These are phyloP conservation scores for Coemansia nantahalensis DNA, from an alignment of 192 early-diverging fungal genomes.

Conservation along the genomic window DNA sequence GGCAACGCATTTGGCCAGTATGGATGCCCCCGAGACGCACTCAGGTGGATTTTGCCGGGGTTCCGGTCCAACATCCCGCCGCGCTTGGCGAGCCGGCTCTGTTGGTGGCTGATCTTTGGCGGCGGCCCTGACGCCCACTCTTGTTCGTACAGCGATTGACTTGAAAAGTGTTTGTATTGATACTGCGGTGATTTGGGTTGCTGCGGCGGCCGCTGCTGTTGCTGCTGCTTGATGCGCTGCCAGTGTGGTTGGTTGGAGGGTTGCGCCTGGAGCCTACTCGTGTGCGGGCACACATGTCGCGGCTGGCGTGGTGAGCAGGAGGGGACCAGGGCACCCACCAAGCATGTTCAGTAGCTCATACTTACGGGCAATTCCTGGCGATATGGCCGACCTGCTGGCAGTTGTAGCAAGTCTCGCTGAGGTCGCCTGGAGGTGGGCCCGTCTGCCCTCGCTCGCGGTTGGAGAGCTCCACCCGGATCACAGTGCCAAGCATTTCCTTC, in stretches of 20 bases:
- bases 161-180: neutral
- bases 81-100: constrained; percentile 7
- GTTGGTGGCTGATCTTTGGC: neutral
- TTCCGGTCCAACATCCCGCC: constrained; percentile 19
- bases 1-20: constrained; percentile 4
- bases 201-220: neutral
- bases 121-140: neutral
- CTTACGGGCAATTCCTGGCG: constrained; percentile 40
- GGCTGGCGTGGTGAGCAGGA: no score
- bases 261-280: constrained; percentile 3
- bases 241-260: constrained; percentile 6
- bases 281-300: neutral
- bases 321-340: neutral
- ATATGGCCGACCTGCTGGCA: constrained; percentile 34
- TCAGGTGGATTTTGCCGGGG: constrained; percentile 15
- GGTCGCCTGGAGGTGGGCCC: constrained; percentile 33
- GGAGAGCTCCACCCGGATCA: constrained; percentile 32
- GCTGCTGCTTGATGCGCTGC: constrained; percentile 2
- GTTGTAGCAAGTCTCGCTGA: constrained; percentile 29
- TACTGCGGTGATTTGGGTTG: no score
- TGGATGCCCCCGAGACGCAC: constrained; percentile 4
- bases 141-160: neutral
- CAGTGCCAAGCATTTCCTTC: constrained; percentile 11
- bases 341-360: neutral
- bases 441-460: constrained; percentile 21